Base-by-base conservation (phyloP, 192 early-diverging fungal genomes). In the Gaertneriomyces sp. region DNA sequence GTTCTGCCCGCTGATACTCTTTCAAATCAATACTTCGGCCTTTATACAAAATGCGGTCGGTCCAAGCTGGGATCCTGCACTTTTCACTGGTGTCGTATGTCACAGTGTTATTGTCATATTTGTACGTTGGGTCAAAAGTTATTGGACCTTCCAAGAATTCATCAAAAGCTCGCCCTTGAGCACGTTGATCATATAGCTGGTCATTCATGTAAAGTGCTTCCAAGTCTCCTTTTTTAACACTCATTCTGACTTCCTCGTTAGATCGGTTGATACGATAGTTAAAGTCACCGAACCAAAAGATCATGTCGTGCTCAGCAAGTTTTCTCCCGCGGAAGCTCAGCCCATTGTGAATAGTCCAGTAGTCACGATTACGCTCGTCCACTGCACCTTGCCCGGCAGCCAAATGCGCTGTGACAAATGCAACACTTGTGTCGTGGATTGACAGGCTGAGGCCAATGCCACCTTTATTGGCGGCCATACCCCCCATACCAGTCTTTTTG, bases 391-490 rank as follows among this genome's bases (percentile, higher is more conserved):
- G 81, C 3, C 87, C 97, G 40, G 98, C 89, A 0, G 96, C 93
- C 44, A 99, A 84, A 81, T 99, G 98, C 0, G 95, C 88, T 0
- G 92, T 91, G 1, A 99, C 85, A 70, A 99, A 87, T 60, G 90
- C 95, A 40, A 98, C 73, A 33, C 82, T 86, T 0, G 95, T 93
- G 66, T 98, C 95, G 64, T 90, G 76, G 56, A 90, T 87, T 65
- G 89, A 81, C 72, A 96, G 81, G 19, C 91, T 86, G 58, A 98
- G 86, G 1, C 92, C 95, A 4, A 99, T 91, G 1, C 90, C 94
- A 41, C 96, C 96, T 81, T 99, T 99, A 79, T 98, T 99, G 45
- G 93, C 98, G 2, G 93, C 88, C 84, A 98, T 93, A 6, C 98
- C 98, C 16, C 85, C 85, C 49, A 99, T 74, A 4, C 96, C 98